Evolutionary conservation across 176 grass and related monocot genomes (phyloP), one percentile per base, ranked within the genome.

Genomic region (Leersia perrieri): DNA sequence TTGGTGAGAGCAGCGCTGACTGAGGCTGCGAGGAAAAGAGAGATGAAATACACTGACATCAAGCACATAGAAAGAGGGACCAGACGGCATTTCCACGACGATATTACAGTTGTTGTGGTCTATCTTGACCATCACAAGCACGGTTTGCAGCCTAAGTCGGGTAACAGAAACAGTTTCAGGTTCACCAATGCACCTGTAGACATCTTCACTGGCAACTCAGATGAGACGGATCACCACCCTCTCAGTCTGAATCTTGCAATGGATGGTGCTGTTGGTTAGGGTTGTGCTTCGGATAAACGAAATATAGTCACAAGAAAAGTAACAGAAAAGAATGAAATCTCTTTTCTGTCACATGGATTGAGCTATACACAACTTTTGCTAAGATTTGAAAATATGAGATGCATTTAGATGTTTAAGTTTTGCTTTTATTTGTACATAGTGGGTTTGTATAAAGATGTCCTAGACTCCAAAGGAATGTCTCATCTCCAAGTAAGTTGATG

Each of bases 21-120:
- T 2, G 86, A 92, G 60, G 90, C 90, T 7, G 78, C 90, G 3
- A 92, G 76, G 72, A 92, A 88, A 73, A 75, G 78, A 66, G 89
- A 92, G 55, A 88, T 88, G 89, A 85, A 82, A 30, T 92, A 88
- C 55, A 44, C 66, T 8, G 86, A 88, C 63, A 63, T 88, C 4
- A 88, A 92, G 51, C 63, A 39, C 47, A 79, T 92, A 11, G 77
- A 85, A 15, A 69, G 72, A 31, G 89, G 89, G 5, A 66, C 69
- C 12, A 79, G 78, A 13, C 63, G 89, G 29, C 72, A 88, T 82
- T 88, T 85, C 73, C 86, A 88, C 5, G 86, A 92, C 58, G 89
- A 88, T 16, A 88, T 92, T 58, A 92, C 86, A 23, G 86, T 82
- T 3, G 66, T 83, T 45, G 89, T 92, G 53, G 60, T 92, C 42